Conservation (phyloP, 1,284 basidiomycete genomes). For the Apiotrichum montevideense region DNA sequence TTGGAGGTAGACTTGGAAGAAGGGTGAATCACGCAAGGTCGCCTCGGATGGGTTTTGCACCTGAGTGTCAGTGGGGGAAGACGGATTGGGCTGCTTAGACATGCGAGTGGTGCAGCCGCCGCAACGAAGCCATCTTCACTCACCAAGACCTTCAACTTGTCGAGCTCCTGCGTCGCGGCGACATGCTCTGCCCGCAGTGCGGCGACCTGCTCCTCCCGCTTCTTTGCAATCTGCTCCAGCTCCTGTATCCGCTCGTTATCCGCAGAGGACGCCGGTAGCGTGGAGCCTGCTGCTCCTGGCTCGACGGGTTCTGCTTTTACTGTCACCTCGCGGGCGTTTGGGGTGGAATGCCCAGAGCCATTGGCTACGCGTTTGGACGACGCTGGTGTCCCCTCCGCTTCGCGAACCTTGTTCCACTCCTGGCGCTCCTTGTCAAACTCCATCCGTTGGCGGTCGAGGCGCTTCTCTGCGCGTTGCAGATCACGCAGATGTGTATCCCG, state of each 20-base stretch:
- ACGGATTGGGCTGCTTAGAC: too few species aligned
- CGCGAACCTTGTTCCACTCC: constrained; percentile 44
- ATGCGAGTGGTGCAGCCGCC: too few species aligned
- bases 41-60: constrained; percentile 34
- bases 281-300: not conserved
- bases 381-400: constrained; percentile 17
- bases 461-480: constrained; percentile 60
- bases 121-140: too few species aligned
- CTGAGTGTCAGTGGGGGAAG: constrained; percentile 12
- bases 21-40: constrained; percentile 33
- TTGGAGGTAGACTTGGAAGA: constrained; percentile 41
- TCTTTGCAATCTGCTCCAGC: constrained; percentile 29
- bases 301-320: not conserved
- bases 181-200: constrained; percentile 26
- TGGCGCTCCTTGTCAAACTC: constrained; percentile 52
- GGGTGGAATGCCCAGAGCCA: constrained; percentile 46
- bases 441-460: constrained; percentile 66
- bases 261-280: not conserved
- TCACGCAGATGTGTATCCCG: constrained; percentile 56
- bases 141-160: constrained; percentile 28
- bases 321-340: constrained; percentile 46
- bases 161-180: constrained; percentile 31
- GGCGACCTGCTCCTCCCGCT: constrained; percentile 29
- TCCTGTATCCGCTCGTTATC: constrained; percentile 28
- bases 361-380: constrained; percentile 53